Evolutionary conservation across 768 basidiomycete genomes (phyloP), one percentile per base, ranked within the genome.

Genomic region (Leccinum variicolor): DNA sequence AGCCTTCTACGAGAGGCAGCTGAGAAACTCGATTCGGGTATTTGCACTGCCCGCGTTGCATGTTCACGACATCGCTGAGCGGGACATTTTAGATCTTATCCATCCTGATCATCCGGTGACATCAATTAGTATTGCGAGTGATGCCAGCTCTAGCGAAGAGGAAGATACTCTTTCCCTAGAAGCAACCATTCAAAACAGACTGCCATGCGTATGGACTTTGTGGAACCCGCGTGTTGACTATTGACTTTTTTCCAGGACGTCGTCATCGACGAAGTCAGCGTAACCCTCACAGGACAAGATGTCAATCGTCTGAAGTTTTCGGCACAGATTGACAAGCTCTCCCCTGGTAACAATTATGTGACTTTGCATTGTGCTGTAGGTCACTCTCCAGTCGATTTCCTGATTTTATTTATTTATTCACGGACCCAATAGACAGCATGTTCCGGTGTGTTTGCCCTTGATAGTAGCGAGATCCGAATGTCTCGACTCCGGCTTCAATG

Each of bases 361-460:
- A 81, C 75, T 0, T 69, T 93, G 41, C 86, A 82, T 64, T 94
- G 88, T 66, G 81, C 89, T 8, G 94, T 95, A 70, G 63, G 89
- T 73, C 41, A 54, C 48, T 28, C 2, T 33, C 54, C 39, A 43
- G 41, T 43, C 17, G 6, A 9, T 29, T 15, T 14, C 31, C 36
- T 49, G 6, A 59, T 15, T 31, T 19, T 50, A n/a, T 47, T 47
- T 50, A 4, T 52, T 45, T 13, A 61, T 39, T 23, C 39, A 33
- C 14, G 4, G 15, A 33, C 51, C 43, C 23, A 26, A 64, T 53
- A 62, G 93, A 88, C 85, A 15, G 81, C 90, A 4, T 78, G 84
- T 15, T 75, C 79, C 48, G 95, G 94, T 11, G 77, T 80, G 1
- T 92, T 88, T 66, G 63, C 84, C 3, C 75, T 90, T 25, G 88